phyloP scores from a whole-genome alignment of 2,329 filamentous ascomycete species.

The Trichophyton simii region DNA sequence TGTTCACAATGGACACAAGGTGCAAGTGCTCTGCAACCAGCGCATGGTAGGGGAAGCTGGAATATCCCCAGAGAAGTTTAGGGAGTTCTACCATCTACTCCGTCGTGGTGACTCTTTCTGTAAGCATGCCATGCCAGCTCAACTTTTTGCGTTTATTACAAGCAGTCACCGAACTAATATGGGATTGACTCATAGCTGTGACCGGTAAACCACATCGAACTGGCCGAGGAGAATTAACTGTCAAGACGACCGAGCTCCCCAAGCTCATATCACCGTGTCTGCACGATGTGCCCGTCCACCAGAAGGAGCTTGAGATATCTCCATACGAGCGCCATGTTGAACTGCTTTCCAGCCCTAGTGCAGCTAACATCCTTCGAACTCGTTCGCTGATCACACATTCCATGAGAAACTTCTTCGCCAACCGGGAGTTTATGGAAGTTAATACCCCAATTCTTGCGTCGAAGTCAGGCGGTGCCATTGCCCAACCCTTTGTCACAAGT shows the following conservation, averaged over 20 bases:
- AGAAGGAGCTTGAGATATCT: constrained; percentile 59
- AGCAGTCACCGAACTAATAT: constrained; percentile 4
- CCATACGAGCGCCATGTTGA: constrained; percentile 74
- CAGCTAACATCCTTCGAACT: constrained; percentile 57
- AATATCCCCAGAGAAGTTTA: constrained; percentile 37
- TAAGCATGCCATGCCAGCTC: constrained; percentile 35
- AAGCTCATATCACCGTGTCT: constrained; percentile 63
- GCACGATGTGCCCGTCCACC: constrained; percentile 60
- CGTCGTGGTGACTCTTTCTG: constrained; percentile 74
- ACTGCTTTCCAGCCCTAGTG: constrained; percentile 60
- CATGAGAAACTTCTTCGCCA: constrained; percentile 61
- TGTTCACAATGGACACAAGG: constrained; percentile 54
- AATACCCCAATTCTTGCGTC: constrained; percentile 79
- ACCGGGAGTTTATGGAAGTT: constrained; percentile 67
- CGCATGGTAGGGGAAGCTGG: constrained; percentile 30
- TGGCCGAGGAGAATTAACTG: constrained; percentile 59
- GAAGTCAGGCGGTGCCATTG: constrained; percentile 73
- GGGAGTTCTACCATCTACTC: constrained; percentile 51
- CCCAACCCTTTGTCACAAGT: constrained; percentile 70
- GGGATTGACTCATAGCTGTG: constrained; percentile 41
- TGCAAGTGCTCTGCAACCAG: constrained; percentile 68
- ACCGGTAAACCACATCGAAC: constrained; percentile 59
- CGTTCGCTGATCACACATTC: constrained; percentile 62
- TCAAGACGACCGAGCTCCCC: constrained; percentile 57
- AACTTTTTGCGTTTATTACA: constrained; percentile 5